Percentiles rank a stretch among this genome's conserved stretches.
Evolutionary conservation across 352 stramenopile species (phyloP).

Genomic region (Globisporangium yorkense): DNA sequence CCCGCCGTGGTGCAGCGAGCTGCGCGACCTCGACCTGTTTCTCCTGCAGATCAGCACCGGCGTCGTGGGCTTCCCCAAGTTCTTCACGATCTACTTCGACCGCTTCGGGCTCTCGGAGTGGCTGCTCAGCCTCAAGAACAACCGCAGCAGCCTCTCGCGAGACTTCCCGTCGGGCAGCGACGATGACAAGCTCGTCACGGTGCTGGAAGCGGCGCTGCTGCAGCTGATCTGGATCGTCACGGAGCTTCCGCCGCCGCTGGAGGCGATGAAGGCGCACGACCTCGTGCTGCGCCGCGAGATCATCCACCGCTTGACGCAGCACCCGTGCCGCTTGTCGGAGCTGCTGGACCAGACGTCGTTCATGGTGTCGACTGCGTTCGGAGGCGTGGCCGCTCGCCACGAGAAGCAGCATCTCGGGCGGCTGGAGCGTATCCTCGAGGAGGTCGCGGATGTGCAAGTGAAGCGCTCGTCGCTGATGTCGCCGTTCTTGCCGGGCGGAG

Average conservation of each 20-base stretch:
- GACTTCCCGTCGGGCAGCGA: slow-evolving; percentile 21
- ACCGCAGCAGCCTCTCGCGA: slow-evolving; percentile 37
- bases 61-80: slow-evolving; percentile 56
- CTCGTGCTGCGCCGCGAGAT: slow-evolving; percentile 80
- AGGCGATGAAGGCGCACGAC: slow-evolving; percentile 53
- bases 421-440: slow-evolving; percentile 56
- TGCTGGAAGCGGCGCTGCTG: slow-evolving; percentile 77
- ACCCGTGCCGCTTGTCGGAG: slow-evolving; percentile 67
- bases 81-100: slow-evolving; percentile 78
- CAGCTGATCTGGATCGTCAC: slow-evolving; percentile 86
- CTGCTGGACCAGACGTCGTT: slow-evolving; percentile 78
- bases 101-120: slow-evolving; percentile 74
- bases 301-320: slow-evolving; percentile 74
- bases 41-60: slow-evolving; percentile 60
- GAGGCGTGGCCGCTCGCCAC: slow-evolving; percentile 48
- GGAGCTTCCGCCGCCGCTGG: slow-evolving; percentile 64
- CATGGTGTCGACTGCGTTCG: slow-evolving; percentile 63
- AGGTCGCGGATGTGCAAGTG: slow-evolving; percentile 67
- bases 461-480: slow-evolving; percentile 32
- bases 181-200: slow-evolving; percentile 53
- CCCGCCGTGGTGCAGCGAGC: slow-evolving; percentile 58
- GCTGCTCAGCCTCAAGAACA: slow-evolving; percentile 59
- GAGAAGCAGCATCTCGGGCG: slow-evolving; percentile 63
- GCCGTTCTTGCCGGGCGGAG: slow-evolving; percentile 22
- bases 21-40: slow-evolving; percentile 72